Percentiles rank a stretch among this genome's conserved stretches.
Conservation (phyloP, 2,329 filamentous ascomycete species). For the Alternaria tenuissima region DNA sequence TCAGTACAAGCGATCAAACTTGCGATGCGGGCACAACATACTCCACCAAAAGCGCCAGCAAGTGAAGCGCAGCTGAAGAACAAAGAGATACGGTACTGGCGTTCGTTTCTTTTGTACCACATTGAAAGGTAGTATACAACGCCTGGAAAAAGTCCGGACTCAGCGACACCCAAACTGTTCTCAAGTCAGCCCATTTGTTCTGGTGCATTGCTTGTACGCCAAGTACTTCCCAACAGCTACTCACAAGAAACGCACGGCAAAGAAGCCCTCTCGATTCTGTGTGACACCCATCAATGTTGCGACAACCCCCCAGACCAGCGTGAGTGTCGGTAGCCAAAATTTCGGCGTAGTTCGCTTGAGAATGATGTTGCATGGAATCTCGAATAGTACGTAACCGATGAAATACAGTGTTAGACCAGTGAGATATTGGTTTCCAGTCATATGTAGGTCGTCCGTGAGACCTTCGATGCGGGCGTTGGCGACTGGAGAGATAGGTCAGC, state of each 20-base stretch:
- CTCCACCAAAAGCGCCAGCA: slow-evolving; percentile 68
- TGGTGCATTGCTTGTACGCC: too few relatives aligned
- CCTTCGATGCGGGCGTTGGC: slow-evolving; percentile 58
- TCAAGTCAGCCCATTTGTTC: background rate
- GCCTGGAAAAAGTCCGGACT: slow-evolving; percentile 51
- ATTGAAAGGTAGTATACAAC: slow-evolving; percentile 66
- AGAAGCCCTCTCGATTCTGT: slow-evolving; percentile 56
- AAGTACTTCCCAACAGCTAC: slow-evolving; percentile 20
- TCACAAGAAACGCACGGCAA: slow-evolving; percentile 58
- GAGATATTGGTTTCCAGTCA: slow-evolving; percentile 64
- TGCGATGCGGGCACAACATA: slow-evolving; percentile 34
- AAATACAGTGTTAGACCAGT: slow-evolving; percentile 74
- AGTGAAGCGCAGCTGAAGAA: slow-evolving; percentile 67
- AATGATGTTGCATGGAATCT: slow-evolving; percentile 69
- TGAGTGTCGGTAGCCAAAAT: slow-evolving; percentile 58
- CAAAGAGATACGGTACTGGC: slow-evolving; percentile 66
- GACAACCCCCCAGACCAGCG: slow-evolving; percentile 58
- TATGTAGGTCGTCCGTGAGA: slow-evolving; percentile 38
- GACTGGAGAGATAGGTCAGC: slow-evolving; percentile 21
- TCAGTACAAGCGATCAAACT: background rate
- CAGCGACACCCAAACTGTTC: slow-evolving; percentile 44
- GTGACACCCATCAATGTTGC: slow-evolving; percentile 61
- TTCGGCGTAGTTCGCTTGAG: slow-evolving; percentile 65
- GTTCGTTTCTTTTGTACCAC: slow-evolving; percentile 69
- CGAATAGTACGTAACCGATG: slow-evolving; percentile 59